Evolutionary conservation across 805 yeast species (phyloP).

Genomic region (Tanozyma kutaoensis): DNA sequence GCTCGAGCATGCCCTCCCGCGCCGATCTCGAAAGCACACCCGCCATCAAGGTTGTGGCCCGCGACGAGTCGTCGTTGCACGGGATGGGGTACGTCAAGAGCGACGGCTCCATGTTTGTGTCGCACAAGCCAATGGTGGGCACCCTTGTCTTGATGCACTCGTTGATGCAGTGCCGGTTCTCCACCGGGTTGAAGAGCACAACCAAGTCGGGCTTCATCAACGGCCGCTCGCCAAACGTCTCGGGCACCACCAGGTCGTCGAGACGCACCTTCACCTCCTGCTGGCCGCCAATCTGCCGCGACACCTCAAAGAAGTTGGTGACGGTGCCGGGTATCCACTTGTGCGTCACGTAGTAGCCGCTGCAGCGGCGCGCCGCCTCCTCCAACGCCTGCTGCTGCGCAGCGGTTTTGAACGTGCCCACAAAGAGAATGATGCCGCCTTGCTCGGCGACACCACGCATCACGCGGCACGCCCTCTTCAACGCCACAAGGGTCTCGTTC

Average conservation of each 20-base stretch:
- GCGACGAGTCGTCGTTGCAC: conserved; percentile 83
- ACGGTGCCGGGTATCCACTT: conserved; percentile 95
- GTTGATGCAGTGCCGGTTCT: conserved; percentile 62
- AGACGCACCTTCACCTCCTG: conserved; percentile 59
- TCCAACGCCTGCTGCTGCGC: conserved; percentile 58
- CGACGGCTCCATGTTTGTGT: conserved; percentile 86
- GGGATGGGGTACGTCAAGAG: conserved; percentile 91
- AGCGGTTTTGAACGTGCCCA: conserved; percentile 68
- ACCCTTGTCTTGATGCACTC: conserved; percentile 77
- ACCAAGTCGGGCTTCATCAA: conserved; percentile 82
- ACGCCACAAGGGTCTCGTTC: conserved; percentile 63
- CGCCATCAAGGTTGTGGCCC: conserved; percentile 66
- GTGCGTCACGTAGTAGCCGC: conserved; percentile 69
- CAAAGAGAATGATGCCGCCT: conserved; percentile 76
- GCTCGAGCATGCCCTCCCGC: conserved; percentile 52
- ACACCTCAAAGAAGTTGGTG: conserved; percentile 69
- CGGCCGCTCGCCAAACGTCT: conserved; percentile 34
- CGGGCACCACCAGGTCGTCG: conserved; percentile 25
- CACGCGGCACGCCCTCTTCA: conserved; percentile 78
- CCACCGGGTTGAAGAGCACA: conserved; percentile 77
- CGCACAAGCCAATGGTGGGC: conserved; percentile 89
- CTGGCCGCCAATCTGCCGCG: conserved; percentile 32
- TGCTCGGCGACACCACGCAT: conserved; percentile 67
- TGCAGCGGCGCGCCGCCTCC: conserved; percentile 63
- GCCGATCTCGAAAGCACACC: conserved; percentile 86